These are phyloP conservation scores for Cenchrus purpureus DNA, from an alignment of 176 grass and related monocot species.

Conservation along the genomic window DNA sequence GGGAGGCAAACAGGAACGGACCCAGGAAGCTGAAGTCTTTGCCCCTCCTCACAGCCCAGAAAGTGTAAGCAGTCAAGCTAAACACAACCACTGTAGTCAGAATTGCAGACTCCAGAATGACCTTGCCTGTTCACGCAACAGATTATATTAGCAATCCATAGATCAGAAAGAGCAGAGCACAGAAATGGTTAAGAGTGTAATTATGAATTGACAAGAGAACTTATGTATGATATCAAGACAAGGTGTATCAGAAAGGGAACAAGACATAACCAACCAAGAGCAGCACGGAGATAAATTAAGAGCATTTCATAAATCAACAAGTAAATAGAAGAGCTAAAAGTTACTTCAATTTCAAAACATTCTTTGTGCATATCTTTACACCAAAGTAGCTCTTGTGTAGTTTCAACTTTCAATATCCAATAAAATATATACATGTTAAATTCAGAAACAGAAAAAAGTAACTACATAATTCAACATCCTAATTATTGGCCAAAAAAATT, in stretches of 20 bases:
- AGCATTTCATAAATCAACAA: background rate
- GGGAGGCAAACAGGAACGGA: slow-evolving; percentile 80
- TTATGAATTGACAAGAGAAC: background rate
- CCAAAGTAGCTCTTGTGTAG: background rate
- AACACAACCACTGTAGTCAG: slow-evolving; percentile 83
- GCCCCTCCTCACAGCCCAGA: slow-evolving; percentile 85
- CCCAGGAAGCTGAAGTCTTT: slow-evolving; percentile 94
- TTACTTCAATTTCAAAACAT: background rate
- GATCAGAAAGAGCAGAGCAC: background rate
- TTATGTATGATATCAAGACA: background rate
- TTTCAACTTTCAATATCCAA: background rate
- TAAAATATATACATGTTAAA: background rate
- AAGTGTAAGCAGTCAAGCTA: slow-evolving; percentile 88
- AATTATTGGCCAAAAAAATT: background rate
- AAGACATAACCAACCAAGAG: background rate
- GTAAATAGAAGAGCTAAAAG: background rate
- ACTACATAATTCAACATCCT: background rate
- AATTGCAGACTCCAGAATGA: slow-evolving; percentile 91
- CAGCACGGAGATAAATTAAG: background rate
- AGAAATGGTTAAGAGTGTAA: background rate
- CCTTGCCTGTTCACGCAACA: slow-evolving; percentile 61
- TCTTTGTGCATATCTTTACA: background rate
- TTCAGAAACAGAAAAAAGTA: background rate
- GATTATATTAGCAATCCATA: slow-evolving; percentile 6
- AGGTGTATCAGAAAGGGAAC: background rate